phyloP scores from a whole-genome alignment of 1,139 yeast species.

The Taphrina pruni region DNA sequence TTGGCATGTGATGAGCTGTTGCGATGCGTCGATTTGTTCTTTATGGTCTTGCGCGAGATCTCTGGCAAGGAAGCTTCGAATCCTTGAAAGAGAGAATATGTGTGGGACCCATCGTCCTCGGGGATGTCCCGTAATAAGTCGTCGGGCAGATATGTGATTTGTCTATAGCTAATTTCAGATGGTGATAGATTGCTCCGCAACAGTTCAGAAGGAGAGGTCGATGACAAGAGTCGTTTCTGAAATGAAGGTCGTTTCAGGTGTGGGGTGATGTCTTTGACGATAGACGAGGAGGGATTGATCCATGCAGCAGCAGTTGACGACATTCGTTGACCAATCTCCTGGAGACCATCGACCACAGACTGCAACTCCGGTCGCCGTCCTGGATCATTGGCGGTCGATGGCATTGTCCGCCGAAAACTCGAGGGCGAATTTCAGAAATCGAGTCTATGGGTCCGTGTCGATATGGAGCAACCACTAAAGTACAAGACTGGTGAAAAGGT shows the following conservation, averaged over 20 bases:
- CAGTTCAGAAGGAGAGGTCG: conserved; percentile 56
- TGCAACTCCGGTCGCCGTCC: conserved; percentile 28
- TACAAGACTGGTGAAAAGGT: too few relatives aligned
- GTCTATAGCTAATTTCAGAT: conserved; percentile 50
- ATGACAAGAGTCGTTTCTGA: conserved; percentile 42
- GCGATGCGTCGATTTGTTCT: conserved; percentile 14
- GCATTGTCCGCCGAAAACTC: neutral
- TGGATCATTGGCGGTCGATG: conserved; percentile 1
- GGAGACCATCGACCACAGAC: conserved; percentile 34
- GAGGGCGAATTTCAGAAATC: neutral
- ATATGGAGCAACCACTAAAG: too few relatives aligned
- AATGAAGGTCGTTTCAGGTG: conserved; percentile 39
- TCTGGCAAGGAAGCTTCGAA: conserved; percentile 63
- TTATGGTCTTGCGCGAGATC: conserved; percentile 19
- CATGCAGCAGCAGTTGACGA: conserved; percentile 41
- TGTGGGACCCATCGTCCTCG: conserved; percentile 47
- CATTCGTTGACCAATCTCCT: conserved; percentile 35
- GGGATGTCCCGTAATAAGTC: conserved; percentile 63
- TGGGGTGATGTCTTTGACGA: conserved; percentile 37
- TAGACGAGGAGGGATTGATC: conserved; percentile 40
- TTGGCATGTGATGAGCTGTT: conserved; percentile 17
- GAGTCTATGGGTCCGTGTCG: too few relatives aligned
- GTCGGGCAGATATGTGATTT: conserved; percentile 61
- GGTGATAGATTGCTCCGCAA: conserved; percentile 49
- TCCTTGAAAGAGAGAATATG: conserved; percentile 68